Conservation (phyloP, 73 alveolate genomes). For the Stentor roeselii region DNA sequence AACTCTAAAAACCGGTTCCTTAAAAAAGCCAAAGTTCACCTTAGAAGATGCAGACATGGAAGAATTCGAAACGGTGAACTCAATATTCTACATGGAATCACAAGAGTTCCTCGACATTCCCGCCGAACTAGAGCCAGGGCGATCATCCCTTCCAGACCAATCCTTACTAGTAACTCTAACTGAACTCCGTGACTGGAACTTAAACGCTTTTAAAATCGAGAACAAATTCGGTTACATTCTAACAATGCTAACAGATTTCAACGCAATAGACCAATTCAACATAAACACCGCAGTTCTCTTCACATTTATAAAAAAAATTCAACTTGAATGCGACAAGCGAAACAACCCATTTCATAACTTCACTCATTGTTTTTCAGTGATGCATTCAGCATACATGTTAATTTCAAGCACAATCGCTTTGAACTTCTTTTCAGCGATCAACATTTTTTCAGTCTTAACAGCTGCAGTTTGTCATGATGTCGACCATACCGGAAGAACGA, state of each 20-base stretch:
- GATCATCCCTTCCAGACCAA: neutral
- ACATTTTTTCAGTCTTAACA: neutral
- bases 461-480: conserved; percentile 74
- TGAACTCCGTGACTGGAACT: conserved; percentile 2
- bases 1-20: neutral
- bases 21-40: neutral
- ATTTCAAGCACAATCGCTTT: conserved; percentile 27
- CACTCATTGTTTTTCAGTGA: conserved; percentile 46
- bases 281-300: neutral
- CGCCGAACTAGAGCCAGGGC: neutral
- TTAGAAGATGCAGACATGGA: neutral
- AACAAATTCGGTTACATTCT: neutral
- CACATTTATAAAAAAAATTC: neutral
- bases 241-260: neutral
- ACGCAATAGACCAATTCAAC: neutral
- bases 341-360: conserved; percentile 54
- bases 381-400: conserved; percentile 33
- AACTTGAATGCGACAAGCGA: conserved; percentile 16
- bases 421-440: neutral
- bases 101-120: neutral
- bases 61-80: conserved; percentile 11
- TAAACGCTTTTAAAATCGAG: conserved; percentile 1
- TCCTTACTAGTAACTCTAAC: neutral
- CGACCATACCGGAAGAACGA: conserved; percentile 82
- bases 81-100: neutral